Evolutionary conservation across 2,329 filamentous ascomycete species (phyloP), one percentile per base, ranked within the genome.

Genomic region (Aspergillus sojae): DNA sequence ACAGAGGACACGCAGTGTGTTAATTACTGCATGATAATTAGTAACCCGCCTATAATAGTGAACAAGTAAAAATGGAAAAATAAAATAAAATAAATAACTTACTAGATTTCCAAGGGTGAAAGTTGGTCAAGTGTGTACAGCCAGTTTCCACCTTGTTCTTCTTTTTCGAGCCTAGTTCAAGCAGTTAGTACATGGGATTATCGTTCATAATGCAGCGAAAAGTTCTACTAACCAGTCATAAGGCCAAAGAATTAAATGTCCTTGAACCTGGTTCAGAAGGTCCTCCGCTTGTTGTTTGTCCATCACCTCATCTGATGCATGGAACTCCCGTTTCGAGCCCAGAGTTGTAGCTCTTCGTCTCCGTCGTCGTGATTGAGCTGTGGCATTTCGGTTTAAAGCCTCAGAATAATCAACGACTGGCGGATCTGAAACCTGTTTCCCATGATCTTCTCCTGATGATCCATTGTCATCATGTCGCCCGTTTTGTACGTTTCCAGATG

Each of bases 71-170:
- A 19, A n/a, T 7, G 11, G 11, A 39, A 28, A 28, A 28, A 28
- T 1, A 28, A 28, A 28, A 28, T 7, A 6, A 28, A 28, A 28
- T 28, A 1, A 28, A 19, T 16, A 57, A 75, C 79, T 73, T 76
- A 80, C 78, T 99, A 99, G 73, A 99, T 98, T 81, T 97, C 93
- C 79, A 99, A 84, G 62, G 95, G 95, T 71, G 95, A 96, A 75
- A 99, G 90, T 78, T 96, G 91, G 78, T 99, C 95, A 61, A 98
- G 92, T 74, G 94, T 93, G 80, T 97, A 98, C 66, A 97, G 86
- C 95, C 95, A 99, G 75, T 97, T 96, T 62, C 93, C 92, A 68
- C 93, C 94, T 73, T 89, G 88, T 82, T 98, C 95, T 80, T 98
- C 95, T 61, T 90, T 91, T 71, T 91, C 87, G 60, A 97, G 86